Evolutionary conservation across 2,329 filamentous ascomycete genomes (phyloP).

Genomic region (Atkinsonella texensis): DNA sequence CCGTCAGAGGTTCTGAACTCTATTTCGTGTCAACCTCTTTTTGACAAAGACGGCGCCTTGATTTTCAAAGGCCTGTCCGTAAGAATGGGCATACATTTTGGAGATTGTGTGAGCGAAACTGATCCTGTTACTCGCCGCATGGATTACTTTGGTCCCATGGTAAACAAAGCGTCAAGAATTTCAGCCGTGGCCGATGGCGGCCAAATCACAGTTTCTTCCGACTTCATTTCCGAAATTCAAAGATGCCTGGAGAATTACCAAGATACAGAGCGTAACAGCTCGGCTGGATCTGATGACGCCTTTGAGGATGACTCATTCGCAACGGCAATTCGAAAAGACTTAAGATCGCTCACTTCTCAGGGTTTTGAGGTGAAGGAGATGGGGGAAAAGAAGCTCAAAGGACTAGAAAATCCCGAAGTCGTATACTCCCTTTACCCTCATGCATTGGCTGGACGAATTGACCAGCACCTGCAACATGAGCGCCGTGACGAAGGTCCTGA

Average conservation of each 20-base stretch:
- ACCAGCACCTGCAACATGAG: constrained; percentile 48
- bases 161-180: constrained; percentile 92
- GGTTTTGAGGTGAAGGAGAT: constrained; percentile 96
- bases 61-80: constrained; percentile 94
- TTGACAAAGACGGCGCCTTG: constrained; percentile 71
- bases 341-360: constrained; percentile 75
- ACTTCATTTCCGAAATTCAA: constrained; percentile 94
- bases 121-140: constrained; percentile 95
- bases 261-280: constrained; percentile 63
- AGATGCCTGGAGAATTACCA: constrained; percentile 81
- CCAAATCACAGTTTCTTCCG: constrained; percentile 91
- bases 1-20: constrained; percentile 85
- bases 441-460: constrained; percentile 67
- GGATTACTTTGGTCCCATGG: constrained; percentile 99
- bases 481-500: constrained; percentile 31
- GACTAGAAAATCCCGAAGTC: constrained; percentile 90
- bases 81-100: constrained; percentile 95
- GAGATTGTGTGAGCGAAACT: constrained; percentile 83
- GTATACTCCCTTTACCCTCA: constrained; percentile 95
- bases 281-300: constrained; percentile 52
- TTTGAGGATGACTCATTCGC: constrained; percentile 64
- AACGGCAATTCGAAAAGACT: constrained; percentile 72
- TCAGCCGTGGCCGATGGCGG: constrained; percentile 90
- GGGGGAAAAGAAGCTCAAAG: constrained; percentile 90
- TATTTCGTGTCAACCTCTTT: constrained; percentile 68